Conservation (phyloP, 495 filamentous ascomycete genomes). For the Aspergillus wentii region DNA sequence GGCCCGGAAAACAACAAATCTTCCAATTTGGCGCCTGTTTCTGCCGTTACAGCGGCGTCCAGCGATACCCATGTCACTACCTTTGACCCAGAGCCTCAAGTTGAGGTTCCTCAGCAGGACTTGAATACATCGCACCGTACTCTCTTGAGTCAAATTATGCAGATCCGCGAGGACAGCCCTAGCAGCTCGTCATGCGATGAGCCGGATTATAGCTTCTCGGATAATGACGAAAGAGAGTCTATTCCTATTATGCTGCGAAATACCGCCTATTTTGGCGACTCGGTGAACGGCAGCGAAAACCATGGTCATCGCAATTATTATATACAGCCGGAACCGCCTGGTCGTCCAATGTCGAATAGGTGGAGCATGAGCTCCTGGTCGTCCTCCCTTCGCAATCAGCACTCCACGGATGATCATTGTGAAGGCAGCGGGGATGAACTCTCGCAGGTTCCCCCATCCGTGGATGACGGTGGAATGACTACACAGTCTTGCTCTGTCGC, state of each 20-base stretch:
- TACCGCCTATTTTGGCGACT: constrained; percentile 33
- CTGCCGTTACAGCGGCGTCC: constrained; percentile 38
- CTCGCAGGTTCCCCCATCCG: constrained; percentile 12
- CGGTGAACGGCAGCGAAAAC: constrained; percentile 24
- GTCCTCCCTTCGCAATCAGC: constrained; percentile 39
- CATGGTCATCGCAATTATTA: constrained; percentile 22
- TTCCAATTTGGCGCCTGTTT: constrained; percentile 41
- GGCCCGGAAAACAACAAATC: constrained; percentile 31
- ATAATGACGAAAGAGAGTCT: constrained; percentile 51
- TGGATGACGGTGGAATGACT: constrained; percentile 19
- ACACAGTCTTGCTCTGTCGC: constrained; percentile 31
- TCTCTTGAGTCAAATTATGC: constrained; percentile 47
- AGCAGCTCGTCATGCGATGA: constrained; percentile 45
- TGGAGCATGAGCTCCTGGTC: constrained; percentile 54
- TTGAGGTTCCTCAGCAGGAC: constrained; percentile 42
- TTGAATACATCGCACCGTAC: constrained; percentile 34
- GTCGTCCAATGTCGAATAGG: constrained; percentile 24
- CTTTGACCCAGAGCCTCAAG: constrained; percentile 68
- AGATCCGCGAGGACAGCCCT: constrained; percentile 43
- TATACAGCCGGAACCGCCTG: constrained; percentile 10
- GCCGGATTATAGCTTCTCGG: constrained; percentile 48
- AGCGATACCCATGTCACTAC: constrained; percentile 57
- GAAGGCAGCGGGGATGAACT: constrained; percentile 30
- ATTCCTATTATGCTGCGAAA: constrained; percentile 57
- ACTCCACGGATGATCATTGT: constrained; percentile 35